Percentiles rank a stretch among this genome's conserved stretches.
These are phyloP conservation scores for Nemania sp. DNA, from an alignment of 2,329 filamentous ascomycete species.

Conservation along the genomic window DNA sequence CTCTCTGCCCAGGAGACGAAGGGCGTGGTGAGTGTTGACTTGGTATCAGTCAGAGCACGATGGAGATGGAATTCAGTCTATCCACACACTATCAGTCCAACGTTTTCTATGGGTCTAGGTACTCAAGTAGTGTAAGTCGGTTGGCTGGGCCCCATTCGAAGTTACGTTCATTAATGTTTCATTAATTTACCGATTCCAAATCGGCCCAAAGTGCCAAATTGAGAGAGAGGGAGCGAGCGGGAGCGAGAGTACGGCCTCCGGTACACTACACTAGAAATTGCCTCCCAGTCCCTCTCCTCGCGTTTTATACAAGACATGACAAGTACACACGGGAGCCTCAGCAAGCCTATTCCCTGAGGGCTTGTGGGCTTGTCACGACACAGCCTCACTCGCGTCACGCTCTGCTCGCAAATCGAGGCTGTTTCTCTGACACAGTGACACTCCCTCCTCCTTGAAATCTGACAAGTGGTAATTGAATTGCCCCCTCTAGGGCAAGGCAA, in stretches of 20 bases:
- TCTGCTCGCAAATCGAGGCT: background rate
- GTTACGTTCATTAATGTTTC: background rate
- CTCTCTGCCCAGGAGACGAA: too few relatives aligned
- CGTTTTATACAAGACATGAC: constrained; percentile 4
- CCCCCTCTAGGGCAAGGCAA: background rate
- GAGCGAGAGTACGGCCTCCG: constrained; percentile 21
- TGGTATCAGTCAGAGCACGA: too few relatives aligned
- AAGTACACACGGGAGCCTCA: background rate
- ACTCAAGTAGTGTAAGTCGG: too few relatives aligned
- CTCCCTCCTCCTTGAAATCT: constrained; percentile 1
- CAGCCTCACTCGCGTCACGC: constrained; percentile 26
- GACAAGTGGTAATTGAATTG: background rate
- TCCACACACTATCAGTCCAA: too few relatives aligned
- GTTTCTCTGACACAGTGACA: constrained; percentile 10
- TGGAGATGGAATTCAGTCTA: too few relatives aligned
- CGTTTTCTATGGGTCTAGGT: too few relatives aligned
- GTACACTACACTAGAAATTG: constrained; percentile 17
- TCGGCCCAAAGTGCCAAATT: constrained; percentile 8
- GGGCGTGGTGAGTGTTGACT: too few relatives aligned
- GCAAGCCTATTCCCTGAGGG: background rate
- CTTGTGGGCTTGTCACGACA: constrained; percentile 6
- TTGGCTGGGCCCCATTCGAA: too few relatives aligned
- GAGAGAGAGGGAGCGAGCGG: background rate
- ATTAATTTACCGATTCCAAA: constrained; percentile 20
- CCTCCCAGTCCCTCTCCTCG: constrained; percentile 2